phyloP scores from a whole-genome alignment of 2,329 filamentous ascomycete species.

The Karstenula rhodostoma region DNA sequence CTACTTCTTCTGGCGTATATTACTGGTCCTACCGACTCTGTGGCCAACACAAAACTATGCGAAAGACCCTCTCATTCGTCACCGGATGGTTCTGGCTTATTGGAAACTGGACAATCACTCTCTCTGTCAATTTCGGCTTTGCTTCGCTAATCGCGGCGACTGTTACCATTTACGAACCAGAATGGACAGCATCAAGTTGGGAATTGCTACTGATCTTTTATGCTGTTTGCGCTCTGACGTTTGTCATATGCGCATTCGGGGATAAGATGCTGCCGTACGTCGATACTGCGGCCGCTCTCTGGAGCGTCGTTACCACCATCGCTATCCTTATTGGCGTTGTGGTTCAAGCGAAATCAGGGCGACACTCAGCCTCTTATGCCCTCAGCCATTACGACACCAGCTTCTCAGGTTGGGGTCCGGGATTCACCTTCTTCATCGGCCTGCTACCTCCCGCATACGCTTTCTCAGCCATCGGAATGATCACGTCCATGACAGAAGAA shows the following conservation, averaged over 20 bases:
- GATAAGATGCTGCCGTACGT: constrained; percentile 72
- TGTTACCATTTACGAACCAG: constrained; percentile 6
- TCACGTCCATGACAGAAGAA: constrained; percentile 21
- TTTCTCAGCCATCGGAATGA: constrained; percentile 15
- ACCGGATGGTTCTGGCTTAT: constrained; percentile 23
- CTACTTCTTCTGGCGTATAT: constrained; percentile 20
- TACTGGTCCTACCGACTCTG: constrained; percentile 20
- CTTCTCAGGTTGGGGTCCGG: constrained; percentile 14
- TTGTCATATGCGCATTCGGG: constrained; percentile 71
- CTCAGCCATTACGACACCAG: constrained; percentile 13
- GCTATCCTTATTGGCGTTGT: constrained; percentile 12
- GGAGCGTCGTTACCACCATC: constrained; percentile 21
- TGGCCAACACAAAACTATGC: constrained; percentile 8
- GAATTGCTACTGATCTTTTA: constrained; percentile 77
- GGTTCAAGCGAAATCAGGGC: constrained; percentile 10
- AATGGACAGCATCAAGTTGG: constrained; percentile 52
- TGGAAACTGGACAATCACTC: constrained; percentile 21
- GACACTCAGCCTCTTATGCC: constrained; percentile 10
- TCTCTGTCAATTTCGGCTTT: constrained; percentile 21
- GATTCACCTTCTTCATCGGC: constrained; percentile 17
- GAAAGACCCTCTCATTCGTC: constrained; percentile 17
- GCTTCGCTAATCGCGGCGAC: constrained; percentile 16
- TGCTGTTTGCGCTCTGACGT: constrained; percentile 70
- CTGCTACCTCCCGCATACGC: constrained; percentile 12
- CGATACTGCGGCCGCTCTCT: constrained; percentile 48